Percentiles rank a stretch among this genome's conserved stretches.
phyloP scores from a whole-genome alignment of 192 early-diverging fungal species.

The Backusella liffmaniae region DNA sequence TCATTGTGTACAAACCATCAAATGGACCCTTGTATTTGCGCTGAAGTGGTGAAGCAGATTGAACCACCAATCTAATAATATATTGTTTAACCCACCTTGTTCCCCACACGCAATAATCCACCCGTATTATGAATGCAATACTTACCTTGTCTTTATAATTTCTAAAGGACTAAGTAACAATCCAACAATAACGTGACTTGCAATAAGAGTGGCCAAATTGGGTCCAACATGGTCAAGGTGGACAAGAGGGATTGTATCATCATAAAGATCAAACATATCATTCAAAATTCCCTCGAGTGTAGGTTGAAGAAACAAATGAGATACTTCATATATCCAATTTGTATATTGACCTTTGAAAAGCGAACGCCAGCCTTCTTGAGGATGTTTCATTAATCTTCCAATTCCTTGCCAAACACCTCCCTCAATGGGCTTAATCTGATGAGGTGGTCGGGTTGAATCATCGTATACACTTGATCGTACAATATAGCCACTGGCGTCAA shows the following conservation, averaged over 20 bases:
- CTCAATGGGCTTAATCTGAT: constrained; percentile 62
- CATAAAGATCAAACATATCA: constrained; percentile 89
- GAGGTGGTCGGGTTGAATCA: constrained; percentile 54
- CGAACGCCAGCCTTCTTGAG: constrained; percentile 60
- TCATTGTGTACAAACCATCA: constrained; percentile 74
- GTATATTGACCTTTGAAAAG: constrained; percentile 71
- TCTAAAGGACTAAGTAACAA: constrained; percentile 88
- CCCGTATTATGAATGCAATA: background rate
- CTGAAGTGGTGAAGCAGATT: constrained; percentile 71
- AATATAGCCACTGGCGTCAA: constrained; percentile 64
- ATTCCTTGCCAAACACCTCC: constrained; percentile 59
- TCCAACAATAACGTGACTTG: constrained; percentile 74
- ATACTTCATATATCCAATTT: constrained; percentile 73
- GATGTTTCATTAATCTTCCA: constrained; percentile 52
- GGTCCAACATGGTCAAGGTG: constrained; percentile 59
- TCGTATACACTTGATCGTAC: constrained; percentile 50
- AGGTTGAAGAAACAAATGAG: constrained; percentile 77
- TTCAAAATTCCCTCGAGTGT: constrained; percentile 85
- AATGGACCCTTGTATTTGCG: constrained; percentile 82
- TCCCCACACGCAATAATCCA: background rate
- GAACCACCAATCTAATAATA: constrained; percentile 68
- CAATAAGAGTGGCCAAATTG: constrained; percentile 68
- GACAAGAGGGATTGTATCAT: constrained; percentile 73
- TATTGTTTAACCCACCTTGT: background rate
- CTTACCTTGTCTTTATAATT: constrained; percentile 79